Conservation (phyloP, 257 asterid species). For the Penstemon davidsonii region DNA sequence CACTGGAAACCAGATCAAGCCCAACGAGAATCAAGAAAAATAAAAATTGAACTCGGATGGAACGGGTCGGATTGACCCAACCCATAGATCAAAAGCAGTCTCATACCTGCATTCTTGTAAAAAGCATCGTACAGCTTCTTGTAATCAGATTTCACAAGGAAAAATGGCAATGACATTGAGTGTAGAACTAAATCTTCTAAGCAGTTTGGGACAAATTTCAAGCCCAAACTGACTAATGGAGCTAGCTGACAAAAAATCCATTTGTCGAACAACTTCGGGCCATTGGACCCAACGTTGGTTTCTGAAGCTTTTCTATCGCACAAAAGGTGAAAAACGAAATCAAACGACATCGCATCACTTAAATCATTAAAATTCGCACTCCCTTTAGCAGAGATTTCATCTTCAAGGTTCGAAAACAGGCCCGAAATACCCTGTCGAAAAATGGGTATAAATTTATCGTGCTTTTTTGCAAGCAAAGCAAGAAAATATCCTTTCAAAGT, state of each 20-base stretch:
- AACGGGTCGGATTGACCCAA: too few species aligned
- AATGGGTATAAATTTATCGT: conserved; percentile 41
- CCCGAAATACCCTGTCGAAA: conserved; percentile 40
- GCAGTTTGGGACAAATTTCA: conserved; percentile 50
- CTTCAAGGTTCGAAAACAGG: conserved; percentile 50
- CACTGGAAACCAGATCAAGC: too few species aligned
- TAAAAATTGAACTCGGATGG: too few species aligned
- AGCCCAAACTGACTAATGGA: conserved; percentile 49
- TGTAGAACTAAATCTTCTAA: conserved; percentile 57
- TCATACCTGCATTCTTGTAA: not conserved
- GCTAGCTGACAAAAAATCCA: conserved; percentile 66
- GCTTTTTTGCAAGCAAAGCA: conserved; percentile 35
- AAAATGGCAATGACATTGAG: conserved; percentile 46
- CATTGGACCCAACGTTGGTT: conserved; percentile 37
- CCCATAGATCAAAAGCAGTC: too few species aligned
- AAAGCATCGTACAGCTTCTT: conserved; percentile 53
- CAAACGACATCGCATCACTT: conserved; percentile 54
- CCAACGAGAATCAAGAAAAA: too few species aligned
- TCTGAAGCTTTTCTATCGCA: conserved; percentile 45
- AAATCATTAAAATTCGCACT: conserved; percentile 45
- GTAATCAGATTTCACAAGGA: conserved; percentile 46
- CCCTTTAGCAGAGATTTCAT: conserved; percentile 41
- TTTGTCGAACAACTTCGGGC: conserved; percentile 47
- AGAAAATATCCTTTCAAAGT: conserved; percentile 47
- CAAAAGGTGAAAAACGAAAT: conserved; percentile 62